These are phyloP conservation scores for Candida methanosorbosa DNA, from an alignment of 805 yeast genomes.

Conservation along the genomic window DNA sequence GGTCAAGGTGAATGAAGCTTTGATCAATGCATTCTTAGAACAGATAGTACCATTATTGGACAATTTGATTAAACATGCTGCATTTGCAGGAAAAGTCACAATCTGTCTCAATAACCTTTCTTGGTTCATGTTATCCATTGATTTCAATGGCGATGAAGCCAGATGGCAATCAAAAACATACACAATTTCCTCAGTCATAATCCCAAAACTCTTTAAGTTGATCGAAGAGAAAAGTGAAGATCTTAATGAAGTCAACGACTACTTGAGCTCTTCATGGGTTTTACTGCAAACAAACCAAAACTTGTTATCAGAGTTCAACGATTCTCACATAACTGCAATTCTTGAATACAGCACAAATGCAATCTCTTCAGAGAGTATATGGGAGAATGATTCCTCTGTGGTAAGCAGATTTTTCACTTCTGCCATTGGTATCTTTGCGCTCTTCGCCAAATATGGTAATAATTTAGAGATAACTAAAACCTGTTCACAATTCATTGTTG, in stretches of 20 bases:
- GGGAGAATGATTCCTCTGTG: neutral
- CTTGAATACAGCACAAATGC: neutral
- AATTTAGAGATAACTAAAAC: slow-evolving; percentile 8
- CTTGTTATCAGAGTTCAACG: neutral
- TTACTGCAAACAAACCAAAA: slow-evolving; percentile 5
- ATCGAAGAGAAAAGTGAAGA: slow-evolving; percentile 4
- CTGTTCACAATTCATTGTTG: slow-evolving; percentile 18
- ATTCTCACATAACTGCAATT: neutral
- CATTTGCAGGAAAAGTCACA: slow-evolving; percentile 46
- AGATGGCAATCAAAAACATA: slow-evolving; percentile 26
- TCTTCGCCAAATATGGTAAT: slow-evolving; percentile 15
- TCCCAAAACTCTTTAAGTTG: slow-evolving; percentile 4
- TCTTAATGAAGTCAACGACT: slow-evolving; percentile 10
- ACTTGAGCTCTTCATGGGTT: slow-evolving; percentile 9
- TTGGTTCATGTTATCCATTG: slow-evolving; percentile 33
- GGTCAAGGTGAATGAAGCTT: slow-evolving; percentile 2
- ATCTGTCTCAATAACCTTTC: slow-evolving; percentile 64
- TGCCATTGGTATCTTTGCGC: slow-evolving; percentile 16
- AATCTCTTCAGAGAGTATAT: slow-evolving; percentile 1
- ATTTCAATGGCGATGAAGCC: slow-evolving; percentile 6
- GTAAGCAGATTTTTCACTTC: slow-evolving; percentile 12
- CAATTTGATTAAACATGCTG: slow-evolving; percentile 31
- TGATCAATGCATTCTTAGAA: slow-evolving; percentile 15
- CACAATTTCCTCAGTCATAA: slow-evolving; percentile 15
- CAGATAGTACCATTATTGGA: slow-evolving; percentile 24